Conservation (phyloP, 768 basidiomycete genomes). For the Tylopilus balloui region DNA sequence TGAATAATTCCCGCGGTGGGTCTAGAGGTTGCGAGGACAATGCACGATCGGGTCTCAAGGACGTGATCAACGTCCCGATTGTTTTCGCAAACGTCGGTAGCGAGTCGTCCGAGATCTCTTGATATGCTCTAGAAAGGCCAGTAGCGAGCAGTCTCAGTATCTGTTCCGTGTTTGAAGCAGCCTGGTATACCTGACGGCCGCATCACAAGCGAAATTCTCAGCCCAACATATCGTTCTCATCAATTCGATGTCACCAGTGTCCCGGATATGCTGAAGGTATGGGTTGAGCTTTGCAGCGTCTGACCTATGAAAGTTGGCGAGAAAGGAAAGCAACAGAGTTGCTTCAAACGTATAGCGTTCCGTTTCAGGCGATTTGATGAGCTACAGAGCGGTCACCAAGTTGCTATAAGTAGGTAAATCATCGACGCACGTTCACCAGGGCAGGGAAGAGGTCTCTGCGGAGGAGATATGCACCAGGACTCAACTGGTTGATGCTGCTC, state of each 20-base stretch:
- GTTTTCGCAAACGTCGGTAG: constrained; percentile 47
- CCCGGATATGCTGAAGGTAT: constrained; percentile 51
- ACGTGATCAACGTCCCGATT: constrained; percentile 48
- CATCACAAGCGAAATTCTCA: constrained; percentile 46
- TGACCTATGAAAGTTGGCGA: constrained; percentile 70
- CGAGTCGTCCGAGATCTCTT: constrained; percentile 49
- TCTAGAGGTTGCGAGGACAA: constrained; percentile 44
- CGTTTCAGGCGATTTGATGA: constrained; percentile 52
- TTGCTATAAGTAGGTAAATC: not conserved
- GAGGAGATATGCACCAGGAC: constrained; percentile 69
- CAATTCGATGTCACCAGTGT: constrained; percentile 44
- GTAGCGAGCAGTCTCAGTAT: not conserved
- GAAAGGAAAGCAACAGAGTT: constrained; percentile 52
- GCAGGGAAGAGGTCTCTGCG: constrained; percentile 57
- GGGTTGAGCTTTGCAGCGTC: constrained; percentile 67
- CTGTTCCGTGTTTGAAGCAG: not conserved
- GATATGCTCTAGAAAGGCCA: constrained; percentile 45
- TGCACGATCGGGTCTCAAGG: constrained; percentile 52
- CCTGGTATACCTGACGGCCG: constrained; percentile 42
- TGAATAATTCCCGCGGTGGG: constrained; percentile 51
- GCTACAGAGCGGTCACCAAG: constrained; percentile 31
- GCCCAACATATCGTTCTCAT: constrained; percentile 59
- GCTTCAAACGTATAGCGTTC: constrained; percentile 58
- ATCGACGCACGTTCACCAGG: constrained; percentile 41
- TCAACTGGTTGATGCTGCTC: constrained; percentile 57